A percentile compares a stretch with the other conserved stretches of the same genome.
Conservation (phyloP, 208 protist genomes). For the Phytomonas sp. region DNA sequence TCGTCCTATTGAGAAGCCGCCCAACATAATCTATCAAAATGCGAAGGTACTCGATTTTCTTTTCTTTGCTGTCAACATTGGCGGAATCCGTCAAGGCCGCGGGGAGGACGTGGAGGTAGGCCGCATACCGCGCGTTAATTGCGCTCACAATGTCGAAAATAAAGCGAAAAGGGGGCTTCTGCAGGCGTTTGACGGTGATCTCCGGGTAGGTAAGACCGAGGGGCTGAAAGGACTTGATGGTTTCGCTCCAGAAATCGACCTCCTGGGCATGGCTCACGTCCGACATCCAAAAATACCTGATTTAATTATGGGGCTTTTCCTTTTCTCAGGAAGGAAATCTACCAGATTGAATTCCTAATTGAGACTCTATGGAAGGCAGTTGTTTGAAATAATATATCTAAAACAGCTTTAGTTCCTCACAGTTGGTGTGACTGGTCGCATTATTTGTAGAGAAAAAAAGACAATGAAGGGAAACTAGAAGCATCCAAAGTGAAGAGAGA, state of each 20-base stretch:
- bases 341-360: no score
- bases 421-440: no score
- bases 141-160: constrained; percentile 79
- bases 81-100: constrained; percentile 36
- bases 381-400: no score
- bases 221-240: constrained; percentile 56
- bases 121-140: constrained; percentile 65
- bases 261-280: neutral
- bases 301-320: neutral
- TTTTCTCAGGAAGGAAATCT: no score
- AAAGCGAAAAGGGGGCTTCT: constrained; percentile 87
- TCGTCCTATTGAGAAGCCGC: constrained; percentile 45
- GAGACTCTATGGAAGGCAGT: no score
- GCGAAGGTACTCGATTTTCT: constrained; percentile 81
- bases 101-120: constrained; percentile 65
- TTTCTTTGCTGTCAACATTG: constrained; percentile 74
- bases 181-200: constrained; percentile 76
- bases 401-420: no score
- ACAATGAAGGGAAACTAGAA: no score
- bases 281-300: neutral
- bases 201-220: constrained; percentile 64
- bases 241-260: constrained; percentile 74
- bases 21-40: constrained; percentile 63
- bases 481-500: no score
- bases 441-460: no score